phyloP scores from a whole-genome alignment of 2,329 filamentous ascomycete species.

The Amesomyces nigricolor region DNA sequence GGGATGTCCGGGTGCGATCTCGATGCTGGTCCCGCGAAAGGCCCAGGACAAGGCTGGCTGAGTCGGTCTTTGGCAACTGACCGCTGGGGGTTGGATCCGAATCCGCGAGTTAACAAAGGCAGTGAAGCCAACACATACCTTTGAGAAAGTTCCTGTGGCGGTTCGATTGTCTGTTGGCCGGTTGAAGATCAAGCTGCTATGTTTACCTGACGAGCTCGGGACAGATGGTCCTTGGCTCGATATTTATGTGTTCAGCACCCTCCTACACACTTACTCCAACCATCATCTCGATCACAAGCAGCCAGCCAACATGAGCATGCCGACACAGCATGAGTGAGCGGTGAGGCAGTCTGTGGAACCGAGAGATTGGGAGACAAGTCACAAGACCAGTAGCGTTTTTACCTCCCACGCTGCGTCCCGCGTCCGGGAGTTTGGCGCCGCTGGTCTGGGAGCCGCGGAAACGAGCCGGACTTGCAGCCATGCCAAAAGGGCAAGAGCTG shows the following conservation, averaged over 20 bases:
- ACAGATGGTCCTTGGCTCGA: background rate
- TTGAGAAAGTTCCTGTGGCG: no score
- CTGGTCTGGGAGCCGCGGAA: slow-evolving; percentile 6
- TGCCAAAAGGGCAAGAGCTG: slow-evolving; percentile 13
- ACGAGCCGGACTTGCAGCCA: slow-evolving; percentile 5
- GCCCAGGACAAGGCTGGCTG: background rate
- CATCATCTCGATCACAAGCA: background rate
- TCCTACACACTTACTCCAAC: background rate
- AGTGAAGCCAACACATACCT: no score
- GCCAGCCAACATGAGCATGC: slow-evolving; percentile 1
- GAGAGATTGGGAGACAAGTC: slow-evolving; percentile 21
- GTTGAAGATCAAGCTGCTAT: no score
- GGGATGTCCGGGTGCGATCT: background rate
- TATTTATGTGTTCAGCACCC: slow-evolving; percentile 13
- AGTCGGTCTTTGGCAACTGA: background rate
- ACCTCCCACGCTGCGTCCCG: slow-evolving; percentile 5
- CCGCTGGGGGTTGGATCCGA: no score
- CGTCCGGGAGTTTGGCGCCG: slow-evolving; percentile 5
- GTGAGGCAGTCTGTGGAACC: slow-evolving; percentile 21
- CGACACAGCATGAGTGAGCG: slow-evolving; percentile 11
- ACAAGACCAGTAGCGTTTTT: slow-evolving; percentile 23
- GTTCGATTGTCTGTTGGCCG: no score
- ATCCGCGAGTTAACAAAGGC: no score
- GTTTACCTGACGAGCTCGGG: no score
- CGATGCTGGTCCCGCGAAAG: no score